Evolutionary conservation across 1,139 yeast species (phyloP).

Genomic region (Yamadazyma diddensiae): DNA sequence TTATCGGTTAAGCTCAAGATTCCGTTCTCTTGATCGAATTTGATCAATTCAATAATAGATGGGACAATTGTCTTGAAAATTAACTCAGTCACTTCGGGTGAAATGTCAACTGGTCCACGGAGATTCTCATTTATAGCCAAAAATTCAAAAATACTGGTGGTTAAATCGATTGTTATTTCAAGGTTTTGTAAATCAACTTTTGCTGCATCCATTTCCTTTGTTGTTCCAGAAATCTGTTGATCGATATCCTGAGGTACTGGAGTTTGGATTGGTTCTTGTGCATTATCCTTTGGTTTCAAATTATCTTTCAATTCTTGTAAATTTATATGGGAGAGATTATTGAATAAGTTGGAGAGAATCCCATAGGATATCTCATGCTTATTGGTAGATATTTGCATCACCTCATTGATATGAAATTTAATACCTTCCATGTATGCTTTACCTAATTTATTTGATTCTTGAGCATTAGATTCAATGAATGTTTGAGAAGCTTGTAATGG

Average conservation of each 20-base stretch:
- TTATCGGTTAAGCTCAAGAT: constrained; percentile 45
- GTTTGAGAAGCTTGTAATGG: constrained; percentile 12
- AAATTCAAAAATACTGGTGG: constrained; percentile 72
- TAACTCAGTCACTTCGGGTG: constrained; percentile 22
- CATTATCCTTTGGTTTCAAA: constrained; percentile 34
- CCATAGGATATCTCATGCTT: constrained; percentile 21
- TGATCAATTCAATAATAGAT: constrained; percentile 36
- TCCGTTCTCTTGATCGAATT: constrained; percentile 25
- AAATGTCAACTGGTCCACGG: constrained; percentile 20
- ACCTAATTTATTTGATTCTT: constrained; percentile 39
- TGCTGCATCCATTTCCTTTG: constrained; percentile 41
- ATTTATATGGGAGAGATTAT: constrained; percentile 38
- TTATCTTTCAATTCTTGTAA: constrained; percentile 35
- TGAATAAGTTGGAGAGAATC: constrained; percentile 25
- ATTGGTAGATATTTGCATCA: constrained; percentile 18
- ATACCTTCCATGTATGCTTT: constrained; percentile 58
- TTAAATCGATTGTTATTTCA: constrained; percentile 69
- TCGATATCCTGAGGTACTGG: constrained; percentile 30
- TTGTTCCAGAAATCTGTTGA: constrained; percentile 24
- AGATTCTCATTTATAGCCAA: constrained; percentile 29
- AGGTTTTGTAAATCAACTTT: constrained; percentile 58
- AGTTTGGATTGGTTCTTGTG: constrained; percentile 33
- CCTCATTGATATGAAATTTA: constrained; percentile 56
- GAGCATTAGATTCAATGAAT: constrained; percentile 13
- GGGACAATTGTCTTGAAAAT: constrained; percentile 37